Base-by-base conservation (phyloP, 1,139 yeast genomes). In the Yamadazyma dushanensis region DNA sequence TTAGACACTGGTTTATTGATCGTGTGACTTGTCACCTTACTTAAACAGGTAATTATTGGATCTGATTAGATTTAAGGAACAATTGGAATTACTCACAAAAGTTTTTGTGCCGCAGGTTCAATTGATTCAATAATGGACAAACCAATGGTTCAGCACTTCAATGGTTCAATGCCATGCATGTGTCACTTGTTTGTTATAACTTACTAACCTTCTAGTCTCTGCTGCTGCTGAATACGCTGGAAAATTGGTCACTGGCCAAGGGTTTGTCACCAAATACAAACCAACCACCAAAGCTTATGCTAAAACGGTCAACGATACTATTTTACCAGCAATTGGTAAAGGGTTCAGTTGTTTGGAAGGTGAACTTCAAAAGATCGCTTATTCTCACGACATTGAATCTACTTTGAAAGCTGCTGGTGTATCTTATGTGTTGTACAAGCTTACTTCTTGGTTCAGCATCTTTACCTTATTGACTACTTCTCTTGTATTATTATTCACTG, bases 381-480 rank as follows among this genome's bases (percentile, higher is more conserved):
- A 79, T 54, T 77, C 89, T 38, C 80, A 74, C 50, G 79, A 80
- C 61, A 67, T 83, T 50, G 82, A 78, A 59, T 58, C 74, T 45
- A 84, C 96, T 39, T 73, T 83, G 57, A 81, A 79, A 60, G 82
- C 88, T 33, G 88, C 90, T 36, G 80, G 82, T 51, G 56, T 68
- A 27, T 67, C 84, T 19, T 87, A 76, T 60, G 58, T 83, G 38
- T 63, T 80, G 44, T 87, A 80, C 73, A 76, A 80, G 61, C 66
- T 90, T 53, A 85, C 95, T 47, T 80, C 87, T 27, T 72, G 80
- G 76, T 70, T 90, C 58, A 78, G 96, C 16, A 61, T 90, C 42
- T 85, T 83, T 76, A 70, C 83, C 26, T 65, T 90, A 51, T 54
- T 79, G 28, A 66, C 84, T 47, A 54, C 76, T 34, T 61, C 77